Percentiles rank a stretch among this genome's conserved stretches.
Evolutionary conservation across 306 rosid genomes (phyloP).

Genomic region (Dryas alaskensis): DNA sequence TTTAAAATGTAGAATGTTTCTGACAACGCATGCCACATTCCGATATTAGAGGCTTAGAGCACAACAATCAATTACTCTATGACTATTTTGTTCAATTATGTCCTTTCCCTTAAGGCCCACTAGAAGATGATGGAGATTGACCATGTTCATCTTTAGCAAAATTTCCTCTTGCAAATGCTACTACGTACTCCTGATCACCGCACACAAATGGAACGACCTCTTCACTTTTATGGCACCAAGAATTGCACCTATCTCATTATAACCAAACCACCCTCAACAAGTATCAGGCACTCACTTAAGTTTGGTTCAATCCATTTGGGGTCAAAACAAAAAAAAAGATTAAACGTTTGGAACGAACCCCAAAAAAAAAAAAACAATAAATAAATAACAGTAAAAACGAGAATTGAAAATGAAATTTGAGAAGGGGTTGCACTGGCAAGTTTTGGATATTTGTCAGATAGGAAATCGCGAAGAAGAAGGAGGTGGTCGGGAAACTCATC

Average conservation of each 20-base stretch:
- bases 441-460: conserved; percentile 19
- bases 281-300: too few species aligned
- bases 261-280: neutral
- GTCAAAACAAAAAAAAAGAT: too few species aligned
- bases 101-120: conserved; percentile 8
- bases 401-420: conserved; percentile 4
- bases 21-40: neutral
- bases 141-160: neutral
- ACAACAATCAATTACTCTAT: neutral
- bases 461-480: conserved; percentile 14
- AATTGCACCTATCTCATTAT: neutral
- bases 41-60: neutral
- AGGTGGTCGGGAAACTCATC: conserved; percentile 9
- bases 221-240: too few species aligned
- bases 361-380: too few species aligned
- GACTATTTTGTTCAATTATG: conserved; percentile 6
- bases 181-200: neutral
- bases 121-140: neutral
- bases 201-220: neutral
- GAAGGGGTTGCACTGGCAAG: neutral
- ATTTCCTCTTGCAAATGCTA: neutral
- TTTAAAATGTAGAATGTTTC: conserved; percentile 3
- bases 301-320: too few species aligned
- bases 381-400: neutral
- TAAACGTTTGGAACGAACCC: too few species aligned